Evolutionary conservation across 2,329 filamentous ascomycete species (phyloP), one percentile per base, ranked within the genome.

Genomic region (Ceratocystis papillata): DNA sequence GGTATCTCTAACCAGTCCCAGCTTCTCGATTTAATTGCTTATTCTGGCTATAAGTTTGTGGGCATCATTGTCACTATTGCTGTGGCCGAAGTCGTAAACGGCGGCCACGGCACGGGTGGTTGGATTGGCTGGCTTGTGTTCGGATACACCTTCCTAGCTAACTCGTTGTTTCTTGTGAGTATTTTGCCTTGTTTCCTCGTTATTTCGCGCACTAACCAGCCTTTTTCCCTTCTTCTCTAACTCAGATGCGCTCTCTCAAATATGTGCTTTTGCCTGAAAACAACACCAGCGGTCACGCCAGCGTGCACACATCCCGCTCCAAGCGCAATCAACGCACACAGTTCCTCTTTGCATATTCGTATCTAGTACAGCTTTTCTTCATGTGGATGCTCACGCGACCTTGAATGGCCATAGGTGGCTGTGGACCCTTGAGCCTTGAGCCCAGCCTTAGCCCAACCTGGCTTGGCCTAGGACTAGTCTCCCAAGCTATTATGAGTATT

Each of bases 31-130:
- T 78, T 99, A 63, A 87, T 99, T 65, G 95, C 95, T 4, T 99
- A 99, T 77, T 93, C 89, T 1, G 95, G 95, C 22, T 99, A 99
- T 79, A 99, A 99, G 76, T 99, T 99, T 73, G 93, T 99, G 33
- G 94, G 93, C 41, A 91, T 96, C 71, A 99, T 99, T 68, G 82
- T 89, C 62, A 96, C 92, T 0, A 85, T 97, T 69, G 82, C 88
- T 12, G 78, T 93, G 20, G 87, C 89, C 17, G 89, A 95, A 75
- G 81, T 90, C 17, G 77, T 89, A 70, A 95, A 87, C 66, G 85
- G 86, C 12, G 88, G 91, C 57, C 84, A 86, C 72, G 89, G 93
- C 25, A 94, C 90, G 1, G 88, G 92, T 62, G 88, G 90, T 65
- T 95, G 89, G 89, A 79, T 91, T 64, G 89, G 90, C 71, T 97